phyloP scores from a whole-genome alignment of 352 stramenopile species.

The Phytopythium cucurbitacearum region DNA sequence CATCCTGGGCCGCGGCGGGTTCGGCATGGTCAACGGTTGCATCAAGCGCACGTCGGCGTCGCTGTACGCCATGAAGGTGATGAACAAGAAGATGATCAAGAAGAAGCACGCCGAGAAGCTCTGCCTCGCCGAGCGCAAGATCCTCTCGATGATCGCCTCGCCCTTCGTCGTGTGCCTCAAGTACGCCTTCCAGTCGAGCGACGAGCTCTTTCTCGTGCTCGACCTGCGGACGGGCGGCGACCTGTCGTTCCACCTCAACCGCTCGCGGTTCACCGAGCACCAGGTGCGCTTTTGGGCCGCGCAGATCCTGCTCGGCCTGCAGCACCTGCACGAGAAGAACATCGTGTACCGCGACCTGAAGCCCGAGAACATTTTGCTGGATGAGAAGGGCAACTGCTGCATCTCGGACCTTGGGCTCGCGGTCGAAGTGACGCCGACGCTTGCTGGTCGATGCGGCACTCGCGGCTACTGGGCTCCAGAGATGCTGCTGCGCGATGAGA shows the following conservation, averaged over 20 bases:
- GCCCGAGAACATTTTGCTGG: constrained; percentile 87
- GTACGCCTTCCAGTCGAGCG: constrained; percentile 93
- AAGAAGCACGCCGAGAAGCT: constrained; percentile 90
- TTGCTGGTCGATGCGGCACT: constrained; percentile 72
- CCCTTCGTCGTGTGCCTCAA: constrained; percentile 96
- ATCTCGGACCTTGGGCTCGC: constrained; percentile 97
- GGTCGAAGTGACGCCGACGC: constrained; percentile 88
- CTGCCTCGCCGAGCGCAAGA: constrained; percentile 71
- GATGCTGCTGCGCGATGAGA: constrained; percentile 91
- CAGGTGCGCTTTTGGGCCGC: constrained; percentile 82
- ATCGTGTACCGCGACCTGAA: constrained; percentile 90
- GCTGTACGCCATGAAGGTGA: constrained; percentile 85
- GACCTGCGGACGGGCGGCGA: constrained; percentile 97
- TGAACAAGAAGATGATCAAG: constrained; percentile 88
- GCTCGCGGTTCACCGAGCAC: constrained; percentile 58
- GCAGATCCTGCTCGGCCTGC: constrained; percentile 67
- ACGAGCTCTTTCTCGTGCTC: constrained; percentile 96
- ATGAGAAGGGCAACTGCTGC: constrained; percentile 94
- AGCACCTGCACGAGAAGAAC: constrained; percentile 88
- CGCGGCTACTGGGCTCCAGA: constrained; percentile 95
- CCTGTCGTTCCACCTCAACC: constrained; percentile 85
- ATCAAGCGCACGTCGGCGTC: constrained; percentile 91
- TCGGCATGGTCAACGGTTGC: constrained; percentile 96
- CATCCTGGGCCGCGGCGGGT: constrained; percentile 94
- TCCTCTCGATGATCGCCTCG: constrained; percentile 66